A percentile compares a stretch with the other conserved stretches of the same genome.
These are phyloP conservation scores for Chlorella sp. DNA, from an alignment of 139 green algal species.

Conservation along the genomic window DNA sequence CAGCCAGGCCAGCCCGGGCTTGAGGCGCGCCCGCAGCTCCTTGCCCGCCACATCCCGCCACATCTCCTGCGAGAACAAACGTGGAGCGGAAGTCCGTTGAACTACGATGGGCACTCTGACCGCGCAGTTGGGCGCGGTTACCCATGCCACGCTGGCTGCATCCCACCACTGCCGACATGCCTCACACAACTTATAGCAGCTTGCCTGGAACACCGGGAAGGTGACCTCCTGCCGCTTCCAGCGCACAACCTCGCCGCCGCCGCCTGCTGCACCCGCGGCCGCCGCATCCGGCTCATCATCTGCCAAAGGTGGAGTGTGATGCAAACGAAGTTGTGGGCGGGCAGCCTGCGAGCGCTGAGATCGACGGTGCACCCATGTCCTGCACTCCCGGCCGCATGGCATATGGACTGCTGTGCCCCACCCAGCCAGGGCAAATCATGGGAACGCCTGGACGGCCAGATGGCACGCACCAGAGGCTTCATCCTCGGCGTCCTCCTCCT, in stretches of 20 bases:
- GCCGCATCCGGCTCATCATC: constrained; percentile 26
- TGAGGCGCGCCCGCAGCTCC: constrained; percentile 33
- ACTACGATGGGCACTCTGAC: too few relatives aligned
- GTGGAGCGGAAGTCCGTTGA: too few relatives aligned
- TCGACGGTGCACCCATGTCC: too few relatives aligned
- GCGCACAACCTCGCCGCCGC: background rate
- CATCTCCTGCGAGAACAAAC: constrained; percentile 27
- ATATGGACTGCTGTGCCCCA: too few relatives aligned
- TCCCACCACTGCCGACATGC: background rate
- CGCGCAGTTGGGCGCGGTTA: too few relatives aligned
- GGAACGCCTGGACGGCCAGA: too few relatives aligned
- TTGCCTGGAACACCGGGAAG: constrained; percentile 15
- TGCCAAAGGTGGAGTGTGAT: too few relatives aligned
- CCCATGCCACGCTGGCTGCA: too few relatives aligned
- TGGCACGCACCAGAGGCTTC: background rate
- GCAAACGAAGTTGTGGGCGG: too few relatives aligned
- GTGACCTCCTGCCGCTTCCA: constrained; percentile 28
- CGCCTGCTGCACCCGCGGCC: background rate
- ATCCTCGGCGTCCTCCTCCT: constrained; percentile 35
- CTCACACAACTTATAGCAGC: background rate
- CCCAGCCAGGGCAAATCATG: too few relatives aligned
- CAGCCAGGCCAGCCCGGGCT: constrained; percentile 62
- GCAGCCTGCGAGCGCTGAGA: too few relatives aligned
- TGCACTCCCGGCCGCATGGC: too few relatives aligned
- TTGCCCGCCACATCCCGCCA: constrained; percentile 54